Evolutionary conservation across 139 green algal genomes (phyloP).

Genomic region (Coelastrella sp.): DNA sequence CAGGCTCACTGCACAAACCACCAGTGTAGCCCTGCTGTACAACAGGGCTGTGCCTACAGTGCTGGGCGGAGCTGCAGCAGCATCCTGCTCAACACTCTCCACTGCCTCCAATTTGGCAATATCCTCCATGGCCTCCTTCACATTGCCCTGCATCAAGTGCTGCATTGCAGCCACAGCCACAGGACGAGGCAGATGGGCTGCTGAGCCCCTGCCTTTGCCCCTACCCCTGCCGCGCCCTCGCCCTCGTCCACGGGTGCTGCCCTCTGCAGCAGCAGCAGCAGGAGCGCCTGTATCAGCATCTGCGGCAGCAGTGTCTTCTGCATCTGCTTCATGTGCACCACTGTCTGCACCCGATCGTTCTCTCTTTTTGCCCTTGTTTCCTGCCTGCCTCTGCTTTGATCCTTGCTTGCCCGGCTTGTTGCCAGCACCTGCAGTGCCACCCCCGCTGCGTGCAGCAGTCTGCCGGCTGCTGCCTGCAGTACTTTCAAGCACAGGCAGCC

Average conservation of each 20-base stretch:
- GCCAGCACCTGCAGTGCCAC: neutral
- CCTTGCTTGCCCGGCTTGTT: neutral
- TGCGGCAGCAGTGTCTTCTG: neutral
- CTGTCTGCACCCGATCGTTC: neutral
- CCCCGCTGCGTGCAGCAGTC: neutral
- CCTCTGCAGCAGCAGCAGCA: neutral
- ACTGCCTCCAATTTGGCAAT: neutral
- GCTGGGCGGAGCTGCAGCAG: neutral
- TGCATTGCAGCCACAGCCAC: neutral
- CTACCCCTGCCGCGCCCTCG: neutral
- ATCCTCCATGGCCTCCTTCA: neutral
- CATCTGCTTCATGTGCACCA: neutral
- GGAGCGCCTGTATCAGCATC: neutral
- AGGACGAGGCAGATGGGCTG: neutral
- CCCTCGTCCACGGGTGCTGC: neutral
- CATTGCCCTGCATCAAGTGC: neutral
- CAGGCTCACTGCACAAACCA: conserved; percentile 44
- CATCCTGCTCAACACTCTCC: neutral
- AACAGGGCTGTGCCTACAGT: neutral
- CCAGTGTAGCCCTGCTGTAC: conserved; percentile 32
- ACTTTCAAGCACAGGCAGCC: neutral
- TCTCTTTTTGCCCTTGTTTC: conserved; percentile 5
- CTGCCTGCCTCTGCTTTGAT: neutral
- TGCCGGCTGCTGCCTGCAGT: conserved; percentile 3
- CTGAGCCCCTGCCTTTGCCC: neutral